These are phyloP conservation scores for Alternaria incomplexa DNA, from an alignment of 2,329 filamentous ascomycete genomes.

Conservation along the genomic window DNA sequence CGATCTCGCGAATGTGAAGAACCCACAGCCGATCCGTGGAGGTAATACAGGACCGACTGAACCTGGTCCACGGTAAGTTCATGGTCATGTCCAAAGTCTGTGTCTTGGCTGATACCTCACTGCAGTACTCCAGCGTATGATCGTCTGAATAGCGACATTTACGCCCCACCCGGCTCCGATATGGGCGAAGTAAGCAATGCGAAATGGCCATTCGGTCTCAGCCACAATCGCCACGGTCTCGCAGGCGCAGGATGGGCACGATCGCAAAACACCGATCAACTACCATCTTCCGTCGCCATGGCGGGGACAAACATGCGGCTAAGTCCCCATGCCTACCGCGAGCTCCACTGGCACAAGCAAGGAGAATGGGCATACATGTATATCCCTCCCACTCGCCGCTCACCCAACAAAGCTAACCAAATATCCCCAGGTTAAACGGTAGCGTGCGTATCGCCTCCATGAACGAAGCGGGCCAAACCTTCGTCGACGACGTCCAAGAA, in stretches of 20 bases:
- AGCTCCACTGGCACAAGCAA: conserved; percentile 68
- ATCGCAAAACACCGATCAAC: conserved; percentile 48
- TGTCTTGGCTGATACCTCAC: rapidly evolving
- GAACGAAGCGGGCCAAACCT: conserved; percentile 59
- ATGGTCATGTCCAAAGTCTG: rapidly evolving
- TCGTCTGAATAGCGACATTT: conserved; percentile 49
- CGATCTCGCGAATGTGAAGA: conserved; percentile 47
- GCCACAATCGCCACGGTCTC: conserved; percentile 50
- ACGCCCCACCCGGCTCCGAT: conserved; percentile 49
- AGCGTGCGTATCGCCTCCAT: conserved; percentile 59
- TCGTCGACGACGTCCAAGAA: conserved; percentile 49
- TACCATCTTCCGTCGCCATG: conserved; percentile 51
- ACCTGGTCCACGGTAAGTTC: conserved; percentile 41
- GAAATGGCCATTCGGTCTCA: conserved; percentile 53
- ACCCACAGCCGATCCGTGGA: conserved; percentile 51
- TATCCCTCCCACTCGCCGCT: background rate
- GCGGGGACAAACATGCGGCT: conserved; percentile 53
- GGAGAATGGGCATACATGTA: conserved; percentile 60
- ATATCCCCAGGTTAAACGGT: conserved; percentile 50
- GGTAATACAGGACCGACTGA: conserved; percentile 47
- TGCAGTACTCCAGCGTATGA: conserved; percentile 34
- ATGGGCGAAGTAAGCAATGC: conserved; percentile 48
- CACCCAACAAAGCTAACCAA: background rate
- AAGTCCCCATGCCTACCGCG: conserved; percentile 60
- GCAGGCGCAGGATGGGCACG: conserved; percentile 51